A percentile compares a stretch with the other conserved stretches of the same genome.
These are phyloP conservation scores for Periconia sp. DNA, from an alignment of 2,329 filamentous ascomycete genomes.

Conservation along the genomic window DNA sequence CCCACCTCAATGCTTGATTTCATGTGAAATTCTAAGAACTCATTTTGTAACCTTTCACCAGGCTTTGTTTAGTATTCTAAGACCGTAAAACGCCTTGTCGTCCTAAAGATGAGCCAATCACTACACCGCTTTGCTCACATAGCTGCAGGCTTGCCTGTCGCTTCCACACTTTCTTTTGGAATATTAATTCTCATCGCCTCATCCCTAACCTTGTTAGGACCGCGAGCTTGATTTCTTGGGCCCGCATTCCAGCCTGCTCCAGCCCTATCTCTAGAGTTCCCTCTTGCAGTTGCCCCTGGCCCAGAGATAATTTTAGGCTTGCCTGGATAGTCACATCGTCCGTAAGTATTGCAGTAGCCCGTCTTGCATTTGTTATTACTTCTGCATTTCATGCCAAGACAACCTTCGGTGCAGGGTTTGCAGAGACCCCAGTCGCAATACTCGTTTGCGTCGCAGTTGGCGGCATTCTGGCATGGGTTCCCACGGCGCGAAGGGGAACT, in stretches of 20 bases:
- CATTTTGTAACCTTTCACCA: too few species aligned
- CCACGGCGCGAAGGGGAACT: slow-evolving; percentile 11
- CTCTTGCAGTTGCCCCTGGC: slow-evolving; percentile 20
- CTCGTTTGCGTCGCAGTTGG: slow-evolving; percentile 31
- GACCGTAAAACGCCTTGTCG: too few species aligned
- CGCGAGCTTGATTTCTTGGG: slow-evolving; percentile 28
- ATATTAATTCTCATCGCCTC: slow-evolving; percentile 37
- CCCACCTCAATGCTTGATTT: too few species aligned
- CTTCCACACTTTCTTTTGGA: slow-evolving; percentile 25
- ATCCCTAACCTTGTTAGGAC: slow-evolving; percentile 37
- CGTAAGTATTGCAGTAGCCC: slow-evolving; percentile 37
- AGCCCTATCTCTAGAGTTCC: slow-evolving; percentile 20
- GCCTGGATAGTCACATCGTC: slow-evolving; percentile 34
- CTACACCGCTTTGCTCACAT: too few species aligned
- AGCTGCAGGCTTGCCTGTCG: slow-evolving; percentile 21
- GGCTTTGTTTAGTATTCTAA: too few species aligned
- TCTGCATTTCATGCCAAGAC: slow-evolving; percentile 32
- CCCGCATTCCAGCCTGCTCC: slow-evolving; percentile 19
- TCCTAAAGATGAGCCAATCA: too few species aligned
- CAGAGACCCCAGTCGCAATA: slow-evolving; percentile 40
- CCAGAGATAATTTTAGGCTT: slow-evolving; percentile 28
- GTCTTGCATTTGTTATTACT: slow-evolving; percentile 40
- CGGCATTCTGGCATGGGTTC: slow-evolving; percentile 30
- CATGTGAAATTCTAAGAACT: too few species aligned
- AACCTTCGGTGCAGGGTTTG: slow-evolving; percentile 27